Evolutionary conservation across 768 basidiomycete genomes (phyloP).

Genomic region (Mycena metata): DNA sequence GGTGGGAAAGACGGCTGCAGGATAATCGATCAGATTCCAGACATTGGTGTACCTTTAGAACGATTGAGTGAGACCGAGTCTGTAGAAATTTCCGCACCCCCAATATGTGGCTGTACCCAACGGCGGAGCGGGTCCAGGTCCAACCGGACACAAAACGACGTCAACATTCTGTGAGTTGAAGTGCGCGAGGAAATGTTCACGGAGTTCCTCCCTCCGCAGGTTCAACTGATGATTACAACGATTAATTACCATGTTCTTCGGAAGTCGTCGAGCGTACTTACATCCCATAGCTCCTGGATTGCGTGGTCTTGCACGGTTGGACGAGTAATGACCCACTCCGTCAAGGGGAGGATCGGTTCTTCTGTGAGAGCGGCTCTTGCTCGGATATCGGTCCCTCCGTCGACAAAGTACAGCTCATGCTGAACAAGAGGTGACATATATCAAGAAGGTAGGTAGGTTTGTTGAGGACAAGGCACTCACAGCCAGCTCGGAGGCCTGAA

Average conservation of each 20-base stretch:
- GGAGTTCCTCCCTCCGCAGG: no score
- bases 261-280: no score
- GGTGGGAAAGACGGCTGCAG: conserved; percentile 4
- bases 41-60: no score
- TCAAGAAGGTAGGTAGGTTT: no score
- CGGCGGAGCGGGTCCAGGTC: conserved; percentile 7
- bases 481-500: conserved; percentile 49
- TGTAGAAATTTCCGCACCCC: no score
- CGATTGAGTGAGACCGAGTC: no score
- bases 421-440: no score
- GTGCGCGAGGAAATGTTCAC: not conserved
- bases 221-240: no score
- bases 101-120: conserved; percentile 24
- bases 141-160: conserved; percentile 20
- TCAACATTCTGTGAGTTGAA: conserved; percentile 26
- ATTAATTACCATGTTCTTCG: no score
- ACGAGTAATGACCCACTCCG: conserved; percentile 27
- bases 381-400: conserved; percentile 22
- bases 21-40: conserved; percentile 11
- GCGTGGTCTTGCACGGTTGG: conserved; percentile 17
- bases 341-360: conserved; percentile 26
- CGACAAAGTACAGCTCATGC: conserved; percentile 31
- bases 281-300: conserved; percentile 16
- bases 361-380: conserved; percentile 12
- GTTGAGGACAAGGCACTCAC: no score